phyloP scores from a whole-genome alignment of 2,329 filamentous ascomycete species.

The Tetracladium maxilliforme region DNA sequence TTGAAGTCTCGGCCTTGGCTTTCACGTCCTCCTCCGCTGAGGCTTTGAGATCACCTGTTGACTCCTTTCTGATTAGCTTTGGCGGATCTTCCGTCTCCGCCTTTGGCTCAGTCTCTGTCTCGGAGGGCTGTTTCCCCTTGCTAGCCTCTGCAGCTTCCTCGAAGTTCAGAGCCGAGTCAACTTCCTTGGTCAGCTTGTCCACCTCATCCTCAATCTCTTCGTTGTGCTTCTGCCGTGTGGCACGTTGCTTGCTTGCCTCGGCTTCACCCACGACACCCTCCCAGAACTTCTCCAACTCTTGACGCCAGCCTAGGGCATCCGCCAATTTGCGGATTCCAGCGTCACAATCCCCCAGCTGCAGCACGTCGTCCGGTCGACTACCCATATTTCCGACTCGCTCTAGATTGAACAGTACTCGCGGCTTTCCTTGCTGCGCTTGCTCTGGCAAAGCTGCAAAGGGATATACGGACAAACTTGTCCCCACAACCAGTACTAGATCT shows the following conservation, averaged over 20 bases:
- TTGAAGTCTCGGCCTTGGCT: too few relatives aligned
- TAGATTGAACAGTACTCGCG: conserved; percentile 76
- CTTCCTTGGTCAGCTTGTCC: conserved; percentile 16
- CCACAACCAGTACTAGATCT: conserved; percentile 73
- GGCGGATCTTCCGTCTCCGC: too few relatives aligned
- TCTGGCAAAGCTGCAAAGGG: conserved; percentile 76
- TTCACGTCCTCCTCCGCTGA: too few relatives aligned
- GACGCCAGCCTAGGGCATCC: conserved; percentile 66
- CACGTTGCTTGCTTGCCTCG: neutral
- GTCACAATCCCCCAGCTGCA: conserved; percentile 74
- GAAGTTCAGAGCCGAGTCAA: conserved; percentile 16
- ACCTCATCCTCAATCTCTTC: conserved; percentile 25
- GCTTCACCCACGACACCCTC: conserved; percentile 41
- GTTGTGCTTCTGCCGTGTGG: conserved; percentile 27
- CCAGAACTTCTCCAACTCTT: conserved; percentile 72
- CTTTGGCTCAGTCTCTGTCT: too few relatives aligned
- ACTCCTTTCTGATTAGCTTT: too few relatives aligned
- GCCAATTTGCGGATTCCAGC: conserved; percentile 66
- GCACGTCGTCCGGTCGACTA: conserved; percentile 65
- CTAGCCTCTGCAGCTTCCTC: too few relatives aligned
- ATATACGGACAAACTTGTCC: conserved; percentile 75
- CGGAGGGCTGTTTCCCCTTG: too few relatives aligned
- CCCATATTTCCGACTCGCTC: conserved; percentile 73
- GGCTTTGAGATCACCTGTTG: too few relatives aligned
- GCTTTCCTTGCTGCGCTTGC: conserved; percentile 43